phyloP scores from a whole-genome alignment of 257 asterid species.

The Petunia secreta region DNA sequence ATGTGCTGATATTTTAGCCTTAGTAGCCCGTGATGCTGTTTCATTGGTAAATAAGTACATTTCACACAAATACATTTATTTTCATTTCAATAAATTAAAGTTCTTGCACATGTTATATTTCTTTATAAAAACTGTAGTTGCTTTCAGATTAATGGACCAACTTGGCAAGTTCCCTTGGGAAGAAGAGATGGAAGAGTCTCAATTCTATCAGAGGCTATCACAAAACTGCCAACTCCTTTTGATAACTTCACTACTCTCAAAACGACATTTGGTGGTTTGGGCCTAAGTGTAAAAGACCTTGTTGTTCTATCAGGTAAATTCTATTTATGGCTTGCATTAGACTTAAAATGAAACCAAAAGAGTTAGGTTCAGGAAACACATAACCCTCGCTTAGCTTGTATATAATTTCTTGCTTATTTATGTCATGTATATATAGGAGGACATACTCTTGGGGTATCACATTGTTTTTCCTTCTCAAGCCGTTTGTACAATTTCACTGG shows the following conservation, averaged over 20 bases:
- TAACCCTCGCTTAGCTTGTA: too few species aligned
- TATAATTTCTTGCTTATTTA: not conserved
- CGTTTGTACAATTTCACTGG: conserved; percentile 18
- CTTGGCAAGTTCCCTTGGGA: conserved; percentile 71
- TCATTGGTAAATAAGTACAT: conserved; percentile 30
- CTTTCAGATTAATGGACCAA: conserved; percentile 60
- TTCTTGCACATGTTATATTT: not conserved
- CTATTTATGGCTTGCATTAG: not conserved
- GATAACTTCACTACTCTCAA: conserved; percentile 32
- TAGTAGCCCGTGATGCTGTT: conserved; percentile 68
- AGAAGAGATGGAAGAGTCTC: conserved; percentile 75
- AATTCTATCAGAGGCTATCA: conserved; percentile 42
- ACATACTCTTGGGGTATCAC: conserved; percentile 14
- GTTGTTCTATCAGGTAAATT: conserved; percentile 37
- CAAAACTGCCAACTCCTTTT: conserved; percentile 34
- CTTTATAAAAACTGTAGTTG: not conserved
- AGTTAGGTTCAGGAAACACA: not conserved
- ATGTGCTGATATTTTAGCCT: conserved; percentile 72
- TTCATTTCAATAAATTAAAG: not conserved
- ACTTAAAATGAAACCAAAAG: not conserved
- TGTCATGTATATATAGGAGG: not conserved
- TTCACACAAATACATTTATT: not conserved
- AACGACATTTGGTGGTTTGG: conserved; percentile 34
- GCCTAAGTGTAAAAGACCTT: conserved; percentile 37
- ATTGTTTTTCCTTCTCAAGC: not conserved